Evolutionary conservation across 2,329 filamentous ascomycete species (phyloP).

Genomic region (Tolypocladium paradoxum): DNA sequence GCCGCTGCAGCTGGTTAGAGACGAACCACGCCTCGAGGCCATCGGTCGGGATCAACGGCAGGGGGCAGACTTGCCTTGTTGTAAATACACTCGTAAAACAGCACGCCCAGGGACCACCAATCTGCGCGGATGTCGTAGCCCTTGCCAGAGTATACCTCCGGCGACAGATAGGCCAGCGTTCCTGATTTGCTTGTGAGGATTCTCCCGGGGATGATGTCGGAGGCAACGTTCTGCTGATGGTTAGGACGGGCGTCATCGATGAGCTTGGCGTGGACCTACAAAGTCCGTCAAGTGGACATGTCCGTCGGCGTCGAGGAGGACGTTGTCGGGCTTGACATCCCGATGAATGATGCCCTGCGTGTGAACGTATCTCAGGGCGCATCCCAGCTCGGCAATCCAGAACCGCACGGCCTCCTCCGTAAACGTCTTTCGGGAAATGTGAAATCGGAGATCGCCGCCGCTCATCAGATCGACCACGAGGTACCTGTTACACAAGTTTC

Average conservation of each 20-base stretch:
- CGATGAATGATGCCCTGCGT: slow-evolving; percentile 80
- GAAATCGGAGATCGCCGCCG: slow-evolving; percentile 90
- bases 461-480: slow-evolving; percentile 98
- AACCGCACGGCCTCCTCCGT: slow-evolving; percentile 95
- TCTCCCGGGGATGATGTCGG: slow-evolving; percentile 76
- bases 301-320: slow-evolving; percentile 75
- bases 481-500: slow-evolving; percentile 49
- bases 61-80: slow-evolving; percentile 62
- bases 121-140: slow-evolving; percentile 88
- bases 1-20: slow-evolving; percentile 47
- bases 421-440: slow-evolving; percentile 95
- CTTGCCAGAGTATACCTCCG: slow-evolving; percentile 84
- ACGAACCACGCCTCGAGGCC: not conserved
- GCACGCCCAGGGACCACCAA: slow-evolving; percentile 96
- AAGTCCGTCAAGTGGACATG: slow-evolving; percentile 98
- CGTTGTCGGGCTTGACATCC: slow-evolving; percentile 88
- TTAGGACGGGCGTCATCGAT: slow-evolving; percentile 8
- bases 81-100: slow-evolving; percentile 99
- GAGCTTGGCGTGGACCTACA: slow-evolving; percentile 40
- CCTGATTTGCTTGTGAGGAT: slow-evolving; percentile 90
- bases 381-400: slow-evolving; percentile 92
- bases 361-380: slow-evolving; percentile 80
- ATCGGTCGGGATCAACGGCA: too few relatives aligned
- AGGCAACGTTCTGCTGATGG: slow-evolving; percentile 79
- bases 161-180: slow-evolving; percentile 88